Evolutionary conservation across 1,139 yeast species (phyloP), one percentile per base, ranked within the genome.

Genomic region (Debaryomyces singareniensis): DNA sequence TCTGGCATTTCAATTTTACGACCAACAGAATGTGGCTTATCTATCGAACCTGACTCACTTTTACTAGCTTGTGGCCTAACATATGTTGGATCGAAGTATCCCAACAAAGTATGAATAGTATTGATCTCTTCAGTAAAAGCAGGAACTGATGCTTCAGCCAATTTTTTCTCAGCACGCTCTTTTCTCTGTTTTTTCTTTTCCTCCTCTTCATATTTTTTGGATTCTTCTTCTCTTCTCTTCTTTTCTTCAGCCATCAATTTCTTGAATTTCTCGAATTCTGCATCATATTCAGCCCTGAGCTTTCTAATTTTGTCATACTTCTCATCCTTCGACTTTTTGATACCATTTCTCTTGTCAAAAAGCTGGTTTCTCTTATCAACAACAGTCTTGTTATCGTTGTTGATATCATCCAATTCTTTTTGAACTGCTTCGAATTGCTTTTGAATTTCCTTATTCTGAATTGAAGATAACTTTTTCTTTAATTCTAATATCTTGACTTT

Each of bases 51-150:
- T 42, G 65, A 47, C 29, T 29, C 26, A n/a, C 22, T 28, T 16
- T 40, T 39, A 39, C 55, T 54, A 31, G 58, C 61, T 39, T 50
- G 55, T 39, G 85, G 81, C 60, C 75, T 80, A 43, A 72, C 82
- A 56, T 77, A 81, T 27, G 78, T 56, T 43, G 95, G 94, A 53
- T 86, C 95, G 47, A 89, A 84, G 61, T 75, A 74, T 26, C 62
- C 51, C 55, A 87, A 69, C 51, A 86, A 68, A 39, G 69, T 65
- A 58, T 85, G 86, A 50, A 91, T 84, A 38, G 80, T 67, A 45
- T 68, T 70, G 47, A 85, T 78, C 61, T 86, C 91, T 29, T 62
- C 62, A 38, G 80, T 76, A 63, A 83, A 89, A 24, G 96, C 97
- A 26, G 97, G 96, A 47, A 70, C 67, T 21, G 89, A 82, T 33